Base-by-base conservation (phyloP, 805 yeast genomes). In the Peterozyma xylosa region DNA sequence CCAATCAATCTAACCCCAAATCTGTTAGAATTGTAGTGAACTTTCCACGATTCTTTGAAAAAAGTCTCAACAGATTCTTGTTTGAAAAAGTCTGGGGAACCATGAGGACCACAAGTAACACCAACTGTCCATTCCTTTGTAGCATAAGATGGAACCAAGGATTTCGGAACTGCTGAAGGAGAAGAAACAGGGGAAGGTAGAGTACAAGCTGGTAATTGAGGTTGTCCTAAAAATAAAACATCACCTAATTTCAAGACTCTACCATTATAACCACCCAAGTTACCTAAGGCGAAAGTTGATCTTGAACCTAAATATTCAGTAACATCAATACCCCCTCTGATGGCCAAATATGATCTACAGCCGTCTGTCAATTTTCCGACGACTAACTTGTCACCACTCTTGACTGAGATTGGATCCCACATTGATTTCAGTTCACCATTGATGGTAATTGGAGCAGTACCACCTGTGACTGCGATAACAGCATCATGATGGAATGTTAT, bases 31-130 rank as follows among this genome's bases (percentile, higher is more conserved):
- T 91, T 91, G 72, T 93, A 93, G 62, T 93, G 98, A 41, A 91
- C 89, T 63, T 89, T 91, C 98, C 98, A 91, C 48, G 75, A 77
- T 42, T 79, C 73, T 4, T 71, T 55, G 59, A 91, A 88, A 66
- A 91, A 90, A 44, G 82, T 85, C 33, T 71, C 69, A 14, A 88
- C 78, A 11, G 86, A 78, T 59, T 86, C 96, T 10, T 72, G 62
- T 43, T 76, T 76, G 72, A 93, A 93, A 65, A 90, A 88, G 62
- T 91, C 99, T 15, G 98, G 98, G 4, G 96, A 79, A 1, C 98
- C 98, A 63, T 91, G 98, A 21, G 99, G 99, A 43, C 99, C 99
- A 62, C 95, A 82, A 10, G 96, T 88, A 39, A 90, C 96, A 55
- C 90, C 96, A 50, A 91, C 90, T 38, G 68, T 67, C 98, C 98